Conservation (phyloP, 2,329 filamentous ascomycete species). For the Colletotrichum caudatum region DNA sequence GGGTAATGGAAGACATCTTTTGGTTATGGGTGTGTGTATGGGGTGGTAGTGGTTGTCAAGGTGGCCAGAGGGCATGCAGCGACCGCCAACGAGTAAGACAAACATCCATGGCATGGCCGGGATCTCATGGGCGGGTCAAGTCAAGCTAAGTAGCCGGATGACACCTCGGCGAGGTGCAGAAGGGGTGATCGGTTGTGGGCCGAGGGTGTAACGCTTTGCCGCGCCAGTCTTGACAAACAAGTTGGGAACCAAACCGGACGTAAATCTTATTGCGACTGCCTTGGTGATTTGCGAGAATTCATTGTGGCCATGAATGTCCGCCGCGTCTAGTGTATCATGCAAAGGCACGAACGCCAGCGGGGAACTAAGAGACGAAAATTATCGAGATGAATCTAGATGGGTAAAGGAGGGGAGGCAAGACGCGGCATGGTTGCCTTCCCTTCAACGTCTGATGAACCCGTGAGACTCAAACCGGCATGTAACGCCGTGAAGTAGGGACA, state of each 20-base stretch:
- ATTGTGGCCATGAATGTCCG: neutral
- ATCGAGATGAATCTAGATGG: neutral
- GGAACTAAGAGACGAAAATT: neutral
- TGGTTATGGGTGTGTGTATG: neutral
- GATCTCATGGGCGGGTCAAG: conserved; percentile 16
- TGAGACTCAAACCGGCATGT: neutral
- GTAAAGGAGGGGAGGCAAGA: neutral
- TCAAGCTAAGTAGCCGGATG: conserved; percentile 13
- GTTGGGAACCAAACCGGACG: neutral
- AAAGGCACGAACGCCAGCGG: neutral
- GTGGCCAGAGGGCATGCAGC: conserved; percentile 31
- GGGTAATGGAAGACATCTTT: conserved; percentile 26
- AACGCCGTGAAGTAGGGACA: neutral
- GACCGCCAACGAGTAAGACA: conserved; percentile 1
- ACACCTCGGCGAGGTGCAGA: neutral
- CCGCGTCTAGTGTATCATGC: neutral
- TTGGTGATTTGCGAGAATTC: too few species aligned
- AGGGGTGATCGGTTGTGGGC: neutral
- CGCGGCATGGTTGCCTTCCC: neutral
- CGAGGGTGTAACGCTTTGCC: neutral
- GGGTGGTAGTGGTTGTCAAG: conserved; percentile 16
- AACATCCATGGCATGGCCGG: conserved; percentile 24
- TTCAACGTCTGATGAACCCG: neutral
- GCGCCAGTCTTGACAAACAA: neutral
- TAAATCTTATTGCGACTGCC: neutral